A percentile compares a stretch with the other conserved stretches of the same genome.
phyloP scores from a whole-genome alignment of 2,329 filamentous ascomycete genomes.

The Acrocalymma vagum region DNA sequence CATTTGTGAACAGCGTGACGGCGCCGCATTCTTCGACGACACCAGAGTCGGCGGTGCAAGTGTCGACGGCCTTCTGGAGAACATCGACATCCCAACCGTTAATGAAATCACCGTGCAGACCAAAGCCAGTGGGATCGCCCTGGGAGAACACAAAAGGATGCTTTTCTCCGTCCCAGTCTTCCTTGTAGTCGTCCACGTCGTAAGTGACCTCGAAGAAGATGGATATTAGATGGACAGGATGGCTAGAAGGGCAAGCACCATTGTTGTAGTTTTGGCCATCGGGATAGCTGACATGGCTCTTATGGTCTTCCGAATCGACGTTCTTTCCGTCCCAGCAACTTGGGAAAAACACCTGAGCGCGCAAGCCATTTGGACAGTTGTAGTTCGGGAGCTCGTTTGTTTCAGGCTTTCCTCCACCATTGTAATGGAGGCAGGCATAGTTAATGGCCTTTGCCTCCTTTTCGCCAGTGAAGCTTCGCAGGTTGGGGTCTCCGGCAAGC shows the following conservation, averaged over 20 bases:
- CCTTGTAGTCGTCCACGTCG: conserved; percentile 57
- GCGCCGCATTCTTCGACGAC: conserved; percentile 49
- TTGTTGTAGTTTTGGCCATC: conserved; percentile 52
- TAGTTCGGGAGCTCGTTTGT: conserved; percentile 72
- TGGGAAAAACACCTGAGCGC: conserved; percentile 75
- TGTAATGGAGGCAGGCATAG: conserved; percentile 67
- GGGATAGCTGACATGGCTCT: conserved; percentile 71
- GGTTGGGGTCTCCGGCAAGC: conserved; percentile 70
- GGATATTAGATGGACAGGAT: conserved; percentile 64
- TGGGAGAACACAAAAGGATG: conserved; percentile 69
- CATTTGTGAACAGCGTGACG: conserved; percentile 54
- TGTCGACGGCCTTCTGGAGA: conserved; percentile 73
- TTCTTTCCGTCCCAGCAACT: conserved; percentile 74
- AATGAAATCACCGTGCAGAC: conserved; percentile 74
- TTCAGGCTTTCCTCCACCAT: conserved; percentile 47
- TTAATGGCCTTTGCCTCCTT: conserved; percentile 60
- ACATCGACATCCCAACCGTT: conserved; percentile 74
- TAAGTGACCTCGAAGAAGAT: conserved; percentile 69
- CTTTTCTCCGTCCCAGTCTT: conserved; percentile 53
- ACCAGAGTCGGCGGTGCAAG: conserved; percentile 62
- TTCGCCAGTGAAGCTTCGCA: conserved; percentile 61
- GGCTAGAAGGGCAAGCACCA: conserved; percentile 61
- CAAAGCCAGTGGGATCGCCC: conserved; percentile 75
- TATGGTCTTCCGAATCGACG: conserved; percentile 66
- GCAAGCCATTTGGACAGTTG: conserved; percentile 68